A percentile compares a stretch with the other conserved stretches of the same genome.
These are phyloP conservation scores for Geotrichum siamense DNA, from an alignment of 1,139 yeast species.

Conservation along the genomic window DNA sequence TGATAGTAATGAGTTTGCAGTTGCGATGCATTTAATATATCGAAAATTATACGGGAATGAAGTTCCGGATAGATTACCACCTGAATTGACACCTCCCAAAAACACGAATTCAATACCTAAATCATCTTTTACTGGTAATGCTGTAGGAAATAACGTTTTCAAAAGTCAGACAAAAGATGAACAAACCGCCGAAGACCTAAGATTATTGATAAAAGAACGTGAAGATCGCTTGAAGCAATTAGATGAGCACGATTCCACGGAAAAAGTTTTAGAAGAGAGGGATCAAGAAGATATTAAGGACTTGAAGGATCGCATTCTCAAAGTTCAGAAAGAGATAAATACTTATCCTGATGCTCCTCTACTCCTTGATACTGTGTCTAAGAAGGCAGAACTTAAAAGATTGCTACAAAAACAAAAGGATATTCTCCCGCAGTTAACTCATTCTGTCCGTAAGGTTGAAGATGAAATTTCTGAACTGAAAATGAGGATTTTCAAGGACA, in stretches of 20 bases:
- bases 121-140: conserved; percentile 35
- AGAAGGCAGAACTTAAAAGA: conserved; percentile 41
- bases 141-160: conserved; percentile 21
- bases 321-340: conserved; percentile 45
- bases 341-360: conserved; percentile 30
- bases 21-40: conserved; percentile 90
- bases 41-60: conserved; percentile 70
- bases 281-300: conserved; percentile 54
- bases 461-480: conserved; percentile 62
- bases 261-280: conserved; percentile 36
- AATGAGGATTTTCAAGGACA: conserved; percentile 51
- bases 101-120: conserved; percentile 43
- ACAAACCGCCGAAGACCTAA: conserved; percentile 42
- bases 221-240: conserved; percentile 61
- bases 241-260: conserved; percentile 60
- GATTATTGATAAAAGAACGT: conserved; percentile 61
- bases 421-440: conserved; percentile 60
- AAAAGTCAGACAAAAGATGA: conserved; percentile 32
- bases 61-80: conserved; percentile 56
- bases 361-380: conserved; percentile 27
- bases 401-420: conserved; percentile 55
- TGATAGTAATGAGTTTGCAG: conserved; percentile 77
- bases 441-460: conserved; percentile 55
- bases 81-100: conserved; percentile 65
- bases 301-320: conserved; percentile 54